These are phyloP conservation scores for Elsinoe australis DNA, from an alignment of 2,329 filamentous ascomycete species.

Conservation along the genomic window DNA sequence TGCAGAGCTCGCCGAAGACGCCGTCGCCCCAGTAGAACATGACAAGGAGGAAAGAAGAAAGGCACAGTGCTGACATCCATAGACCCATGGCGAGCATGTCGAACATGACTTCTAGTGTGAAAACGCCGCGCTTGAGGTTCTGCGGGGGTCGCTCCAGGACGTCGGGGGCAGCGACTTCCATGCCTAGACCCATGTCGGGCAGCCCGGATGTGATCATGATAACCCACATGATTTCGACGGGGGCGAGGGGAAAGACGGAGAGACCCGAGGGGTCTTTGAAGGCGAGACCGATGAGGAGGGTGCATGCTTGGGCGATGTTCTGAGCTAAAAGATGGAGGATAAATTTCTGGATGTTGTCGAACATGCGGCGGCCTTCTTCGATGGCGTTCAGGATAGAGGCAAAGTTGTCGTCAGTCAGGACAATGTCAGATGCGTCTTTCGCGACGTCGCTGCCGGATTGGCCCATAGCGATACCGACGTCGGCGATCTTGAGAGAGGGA, in stretches of 20 bases:
- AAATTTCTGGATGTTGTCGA: slow-evolving; percentile 82
- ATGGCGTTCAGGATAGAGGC: slow-evolving; percentile 76
- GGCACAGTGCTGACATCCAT: slow-evolving; percentile 63
- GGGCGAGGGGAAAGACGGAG: slow-evolving; percentile 76
- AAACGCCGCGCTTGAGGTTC: slow-evolving; percentile 59
- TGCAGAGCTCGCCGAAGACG: slow-evolving; percentile 45
- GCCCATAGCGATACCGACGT: slow-evolving; percentile 89
- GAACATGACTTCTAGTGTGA: slow-evolving; percentile 66
- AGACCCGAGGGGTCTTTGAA: slow-evolving; percentile 64
- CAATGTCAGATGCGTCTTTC: slow-evolving; percentile 75
- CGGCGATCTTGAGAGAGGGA: slow-evolving; percentile 69
- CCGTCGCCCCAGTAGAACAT: slow-evolving; percentile 56
- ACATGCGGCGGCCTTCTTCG: slow-evolving; percentile 72
- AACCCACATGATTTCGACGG: slow-evolving; percentile 85
- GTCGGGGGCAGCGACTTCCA: slow-evolving; percentile 65
- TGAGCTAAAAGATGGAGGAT: slow-evolving; percentile 69
- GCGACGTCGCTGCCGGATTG: slow-evolving; percentile 74
- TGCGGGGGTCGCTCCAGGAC: slow-evolving; percentile 77
- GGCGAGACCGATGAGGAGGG: slow-evolving; percentile 67
- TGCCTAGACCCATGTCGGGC: slow-evolving; percentile 80
- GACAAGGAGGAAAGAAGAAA: slow-evolving; percentile 56
- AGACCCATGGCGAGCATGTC: slow-evolving; percentile 75
- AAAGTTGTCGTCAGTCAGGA: slow-evolving; percentile 82
- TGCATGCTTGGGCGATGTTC: slow-evolving; percentile 76
- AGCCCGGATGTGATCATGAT: slow-evolving; percentile 87